Evolutionary conservation across 2,329 filamentous ascomycete genomes (phyloP), one percentile per base, ranked within the genome.

Genomic region (Fusarium beomiforme): DNA sequence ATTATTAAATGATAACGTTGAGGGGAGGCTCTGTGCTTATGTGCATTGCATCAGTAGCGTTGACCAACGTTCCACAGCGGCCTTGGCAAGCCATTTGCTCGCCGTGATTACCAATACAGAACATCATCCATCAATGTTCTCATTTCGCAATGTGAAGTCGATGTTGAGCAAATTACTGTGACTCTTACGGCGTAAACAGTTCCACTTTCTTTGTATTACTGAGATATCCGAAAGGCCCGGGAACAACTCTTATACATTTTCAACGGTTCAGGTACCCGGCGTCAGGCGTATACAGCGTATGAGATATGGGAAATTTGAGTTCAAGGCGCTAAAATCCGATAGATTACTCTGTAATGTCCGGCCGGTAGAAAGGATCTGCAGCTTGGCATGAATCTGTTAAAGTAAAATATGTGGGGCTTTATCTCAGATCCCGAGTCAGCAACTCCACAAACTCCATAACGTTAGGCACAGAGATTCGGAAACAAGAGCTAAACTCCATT

Each of bases 401-500:
- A 58, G 64, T 42, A 31, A 59, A 54, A 64, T 46, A 29, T 36
- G 26, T 50, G 69, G 69, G 69, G 55, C 54, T 17, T 60, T 55
- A 65, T 71, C 64, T 55, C 37, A 47, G 46, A 69, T 57, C 56
- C 51, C 55, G 69, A 71, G 69, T 71, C 69, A 72, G 51, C 50
- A 56, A 57, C 62, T 66, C 67, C 62, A 62, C 26, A 44, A 47
- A 54, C 63, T 42, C 59, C 57, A 67, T 68, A 67, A 57, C 64
- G 64, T 67, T 68, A 54, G 49, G 26, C 39, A 34, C 33, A 56
- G 47, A 41, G n/a, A 49, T 37, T 65, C 69, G 69, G 69, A 71
- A 55, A 71, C 68, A 69, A 71, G 49, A 53, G 55, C 68, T 71
- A 69, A 70, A 69, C 69, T 71, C 69, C 59, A 65, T 68, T 51